These are phyloP conservation scores for Fusarium chaquense DNA, from an alignment of 2,329 filamentous ascomycete species.

Conservation along the genomic window DNA sequence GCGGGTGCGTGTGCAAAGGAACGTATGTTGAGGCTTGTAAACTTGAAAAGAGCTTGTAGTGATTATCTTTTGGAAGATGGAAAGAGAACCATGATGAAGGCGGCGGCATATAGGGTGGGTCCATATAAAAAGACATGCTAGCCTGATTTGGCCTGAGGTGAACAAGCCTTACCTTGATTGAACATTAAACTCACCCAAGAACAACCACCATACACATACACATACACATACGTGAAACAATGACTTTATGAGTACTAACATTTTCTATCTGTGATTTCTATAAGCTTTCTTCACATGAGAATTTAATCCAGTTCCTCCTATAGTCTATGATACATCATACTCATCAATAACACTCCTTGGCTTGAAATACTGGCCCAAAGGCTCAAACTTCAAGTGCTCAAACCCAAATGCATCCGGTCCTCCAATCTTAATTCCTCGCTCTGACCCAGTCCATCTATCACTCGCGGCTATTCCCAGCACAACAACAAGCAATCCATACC, in stretches of 20 bases:
- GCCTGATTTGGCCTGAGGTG: constrained; percentile 7
- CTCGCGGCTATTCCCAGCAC: constrained; percentile 61
- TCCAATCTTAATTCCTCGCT: constrained; percentile 62
- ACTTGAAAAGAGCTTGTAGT: constrained; percentile 1
- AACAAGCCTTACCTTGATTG: constrained; percentile 18
- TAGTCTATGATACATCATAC: constrained; percentile 46
- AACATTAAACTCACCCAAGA: background rate
- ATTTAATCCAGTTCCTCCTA: background rate
- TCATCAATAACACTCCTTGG: constrained; percentile 67
- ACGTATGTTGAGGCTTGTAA: background rate
- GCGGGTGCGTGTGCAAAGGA: background rate
- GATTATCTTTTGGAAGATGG: constrained; percentile 5
- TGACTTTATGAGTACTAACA: background rate
- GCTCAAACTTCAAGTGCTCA: constrained; percentile 60
- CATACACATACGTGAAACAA: background rate
- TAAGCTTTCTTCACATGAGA: background rate
- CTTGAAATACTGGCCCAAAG: constrained; percentile 62
- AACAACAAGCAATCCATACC: constrained; percentile 64
- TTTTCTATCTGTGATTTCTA: background rate
- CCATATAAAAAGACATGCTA: background rate
- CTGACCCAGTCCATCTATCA: constrained; percentile 59
- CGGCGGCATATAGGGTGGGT: constrained; percentile 11
- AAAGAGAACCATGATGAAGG: constrained; percentile 31
- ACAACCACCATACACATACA: background rate
- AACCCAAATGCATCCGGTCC: constrained; percentile 64